Evolutionary conservation across 2,329 filamentous ascomycete genomes (phyloP).

Genomic region (Elsinoe batatas): DNA sequence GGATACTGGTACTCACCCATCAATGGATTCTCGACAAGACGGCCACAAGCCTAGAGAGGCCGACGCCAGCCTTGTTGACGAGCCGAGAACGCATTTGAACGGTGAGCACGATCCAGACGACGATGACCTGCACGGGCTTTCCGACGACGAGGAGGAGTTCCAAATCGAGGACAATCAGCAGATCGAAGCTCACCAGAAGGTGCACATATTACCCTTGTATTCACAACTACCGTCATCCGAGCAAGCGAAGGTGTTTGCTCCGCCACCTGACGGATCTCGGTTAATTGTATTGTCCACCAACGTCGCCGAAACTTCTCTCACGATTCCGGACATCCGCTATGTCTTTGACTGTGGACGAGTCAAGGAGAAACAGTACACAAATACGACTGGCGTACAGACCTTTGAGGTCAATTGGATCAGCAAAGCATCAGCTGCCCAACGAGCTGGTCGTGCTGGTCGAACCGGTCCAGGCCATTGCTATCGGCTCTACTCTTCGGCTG

Average conservation of each 20-base stretch:
- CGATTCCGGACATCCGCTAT: conserved; percentile 88
- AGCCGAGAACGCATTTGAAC: conserved; percentile 27
- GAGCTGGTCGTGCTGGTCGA: conserved; percentile 86
- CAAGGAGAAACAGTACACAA: conserved; percentile 85
- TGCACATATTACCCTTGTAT: conserved; percentile 88
- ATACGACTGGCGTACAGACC: conserved; percentile 82
- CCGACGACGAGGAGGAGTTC: conserved; percentile 45
- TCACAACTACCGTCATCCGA: conserved; percentile 84
- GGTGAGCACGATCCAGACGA: conserved; percentile 30
- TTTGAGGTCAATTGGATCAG: conserved; percentile 96
- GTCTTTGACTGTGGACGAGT: conserved; percentile 90
- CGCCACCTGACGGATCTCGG: conserved; percentile 64
- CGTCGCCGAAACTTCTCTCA: conserved; percentile 92
- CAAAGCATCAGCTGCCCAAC: conserved; percentile 88
- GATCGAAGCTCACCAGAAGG: conserved; percentile 49
- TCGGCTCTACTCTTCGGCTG: conserved; percentile 82
- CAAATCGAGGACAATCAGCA: conserved; percentile 35
- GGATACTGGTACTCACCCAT: conserved; percentile 33
- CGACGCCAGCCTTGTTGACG: conserved; percentile 66
- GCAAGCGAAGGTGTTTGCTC: conserved; percentile 82
- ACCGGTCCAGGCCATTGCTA: conserved; percentile 96
- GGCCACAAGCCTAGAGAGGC: conserved; percentile 67
- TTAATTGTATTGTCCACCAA: conserved; percentile 90
- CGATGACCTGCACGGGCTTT: conserved; percentile 50
- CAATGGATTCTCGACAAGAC: conserved; percentile 52